These are phyloP conservation scores for Penicillium fuscoglaucum DNA, from an alignment of 2,329 filamentous ascomycete species.

Conservation along the genomic window DNA sequence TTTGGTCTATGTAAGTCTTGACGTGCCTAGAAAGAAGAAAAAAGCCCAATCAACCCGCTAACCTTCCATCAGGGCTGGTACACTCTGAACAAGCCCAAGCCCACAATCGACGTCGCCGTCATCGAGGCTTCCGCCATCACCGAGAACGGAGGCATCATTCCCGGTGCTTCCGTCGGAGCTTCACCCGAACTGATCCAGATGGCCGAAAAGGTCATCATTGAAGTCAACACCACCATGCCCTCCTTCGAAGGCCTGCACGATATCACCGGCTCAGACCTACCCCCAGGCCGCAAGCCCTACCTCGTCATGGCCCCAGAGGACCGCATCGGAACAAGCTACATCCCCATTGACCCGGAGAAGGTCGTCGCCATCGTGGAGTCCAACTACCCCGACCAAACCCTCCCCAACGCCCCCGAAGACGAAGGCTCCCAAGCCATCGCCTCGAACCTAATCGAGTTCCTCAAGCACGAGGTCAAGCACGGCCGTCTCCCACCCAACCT, in stretches of 20 bases:
- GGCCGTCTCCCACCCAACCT: slow-evolving; percentile 76
- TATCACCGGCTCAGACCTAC: slow-evolving; percentile 84
- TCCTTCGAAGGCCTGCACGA: slow-evolving; percentile 88
- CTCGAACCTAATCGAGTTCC: slow-evolving; percentile 75
- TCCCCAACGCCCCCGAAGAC: slow-evolving; percentile 75
- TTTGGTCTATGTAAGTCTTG: slow-evolving; percentile 66
- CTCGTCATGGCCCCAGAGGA: slow-evolving; percentile 83
- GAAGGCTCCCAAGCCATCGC: slow-evolving; percentile 72
- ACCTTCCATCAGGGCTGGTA: slow-evolving; percentile 64
- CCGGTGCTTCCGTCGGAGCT: slow-evolving; percentile 80
- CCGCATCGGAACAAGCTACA: slow-evolving; percentile 77
- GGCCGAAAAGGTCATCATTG: slow-evolving; percentile 89
- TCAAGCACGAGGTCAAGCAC: slow-evolving; percentile 79
- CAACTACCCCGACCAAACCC: slow-evolving; percentile 75
- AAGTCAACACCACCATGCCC: slow-evolving; percentile 84
- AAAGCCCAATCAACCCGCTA: slow-evolving; percentile 7
- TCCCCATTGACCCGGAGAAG: slow-evolving; percentile 80
- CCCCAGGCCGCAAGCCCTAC: slow-evolving; percentile 79
- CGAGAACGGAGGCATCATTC: slow-evolving; percentile 84
- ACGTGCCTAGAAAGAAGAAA: slow-evolving; percentile 8
- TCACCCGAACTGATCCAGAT: slow-evolving; percentile 85
- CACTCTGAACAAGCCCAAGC: slow-evolving; percentile 73
- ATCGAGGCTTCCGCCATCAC: slow-evolving; percentile 86
- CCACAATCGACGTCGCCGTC: slow-evolving; percentile 77
- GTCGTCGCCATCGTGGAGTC: slow-evolving; percentile 83